These are phyloP conservation scores for Cucurbitaria berberidis DNA, from an alignment of 2,329 filamentous ascomycete species.

Conservation along the genomic window DNA sequence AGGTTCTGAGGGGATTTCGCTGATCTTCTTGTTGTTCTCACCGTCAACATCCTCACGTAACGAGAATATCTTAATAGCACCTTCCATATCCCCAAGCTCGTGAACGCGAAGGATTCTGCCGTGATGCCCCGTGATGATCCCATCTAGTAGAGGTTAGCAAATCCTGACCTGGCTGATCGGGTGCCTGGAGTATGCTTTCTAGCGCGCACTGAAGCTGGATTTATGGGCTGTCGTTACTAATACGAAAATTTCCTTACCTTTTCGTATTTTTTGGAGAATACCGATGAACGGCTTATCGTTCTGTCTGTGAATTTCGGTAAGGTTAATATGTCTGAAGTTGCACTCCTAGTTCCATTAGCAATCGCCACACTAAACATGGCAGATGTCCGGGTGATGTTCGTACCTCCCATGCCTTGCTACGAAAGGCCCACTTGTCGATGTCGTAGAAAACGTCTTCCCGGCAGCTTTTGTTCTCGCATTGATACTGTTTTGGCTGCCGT, in stretches of 20 bases:
- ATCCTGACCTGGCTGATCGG: background rate
- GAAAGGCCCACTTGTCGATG: conserved; percentile 67
- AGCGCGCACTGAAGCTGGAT: background rate
- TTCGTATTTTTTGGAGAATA: conserved; percentile 62
- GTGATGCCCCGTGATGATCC: conserved; percentile 46
- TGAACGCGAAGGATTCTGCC: conserved; percentile 56
- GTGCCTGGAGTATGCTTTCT: background rate
- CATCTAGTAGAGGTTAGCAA: conserved; percentile 14
- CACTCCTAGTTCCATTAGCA: conserved; percentile 47
- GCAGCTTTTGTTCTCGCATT: conserved; percentile 26
- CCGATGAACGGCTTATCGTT: conserved; percentile 60
- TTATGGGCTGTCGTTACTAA: background rate
- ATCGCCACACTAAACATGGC: background rate
- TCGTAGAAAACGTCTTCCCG: conserved; percentile 52
- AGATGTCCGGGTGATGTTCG: background rate
- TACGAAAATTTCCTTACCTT: conserved; percentile 43
- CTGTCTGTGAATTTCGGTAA: conserved; percentile 65
- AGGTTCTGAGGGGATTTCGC: conserved; percentile 30
- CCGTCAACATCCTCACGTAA: conserved; percentile 45
- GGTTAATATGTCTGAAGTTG: conserved; percentile 60
- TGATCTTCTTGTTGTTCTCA: conserved; percentile 45
- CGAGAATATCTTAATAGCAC: conserved; percentile 56
- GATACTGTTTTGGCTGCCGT: conserved; percentile 12
- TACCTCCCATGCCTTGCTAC: conserved; percentile 60
- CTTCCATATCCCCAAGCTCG: conserved; percentile 47